Evolutionary conservation across 345 rosid genomes (phyloP).

Genomic region (Camelina neglecta): DNA sequence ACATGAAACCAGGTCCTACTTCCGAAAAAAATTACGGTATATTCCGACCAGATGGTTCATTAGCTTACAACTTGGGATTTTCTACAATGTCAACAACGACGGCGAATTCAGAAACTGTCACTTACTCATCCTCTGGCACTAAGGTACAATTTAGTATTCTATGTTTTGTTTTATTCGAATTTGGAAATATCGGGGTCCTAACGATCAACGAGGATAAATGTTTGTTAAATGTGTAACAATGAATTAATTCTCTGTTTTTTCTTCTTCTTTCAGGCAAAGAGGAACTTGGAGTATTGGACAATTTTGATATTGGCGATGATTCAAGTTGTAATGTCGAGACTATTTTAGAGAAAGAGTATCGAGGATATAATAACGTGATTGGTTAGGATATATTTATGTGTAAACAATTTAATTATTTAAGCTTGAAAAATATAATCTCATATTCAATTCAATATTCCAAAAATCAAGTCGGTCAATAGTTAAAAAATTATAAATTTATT

Average conservation of each 20-base stretch:
- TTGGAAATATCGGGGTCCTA: not conserved
- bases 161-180: not conserved
- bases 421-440: constrained; percentile 20
- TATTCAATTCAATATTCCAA: constrained; percentile 15
- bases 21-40: constrained; percentile 94
- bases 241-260: constrained; percentile 9
- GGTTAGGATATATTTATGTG: constrained; percentile 39
- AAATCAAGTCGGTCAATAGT: not conserved
- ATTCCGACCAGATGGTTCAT: constrained; percentile 80
- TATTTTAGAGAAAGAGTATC: constrained; percentile 40
- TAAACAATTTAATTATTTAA: constrained; percentile 26
- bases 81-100: constrained; percentile 56
- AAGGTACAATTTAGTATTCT: constrained; percentile 53
- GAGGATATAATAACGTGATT: constrained; percentile 26
- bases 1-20: constrained; percentile 88
- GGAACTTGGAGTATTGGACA: constrained; percentile 74
- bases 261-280: constrained; percentile 57
- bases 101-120: constrained; percentile 53
- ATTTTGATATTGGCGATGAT: constrained; percentile 67
- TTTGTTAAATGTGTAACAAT: constrained; percentile 18
- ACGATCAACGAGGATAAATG: not conserved
- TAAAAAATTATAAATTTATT: not conserved
- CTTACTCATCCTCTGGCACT: constrained; percentile 73
- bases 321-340: constrained; percentile 61
- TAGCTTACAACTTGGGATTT: constrained; percentile 87